Evolutionary conservation across 768 basidiomycete genomes (phyloP), one percentile per base, ranked within the genome.

Genomic region (Hysterangium stoloniferum): DNA sequence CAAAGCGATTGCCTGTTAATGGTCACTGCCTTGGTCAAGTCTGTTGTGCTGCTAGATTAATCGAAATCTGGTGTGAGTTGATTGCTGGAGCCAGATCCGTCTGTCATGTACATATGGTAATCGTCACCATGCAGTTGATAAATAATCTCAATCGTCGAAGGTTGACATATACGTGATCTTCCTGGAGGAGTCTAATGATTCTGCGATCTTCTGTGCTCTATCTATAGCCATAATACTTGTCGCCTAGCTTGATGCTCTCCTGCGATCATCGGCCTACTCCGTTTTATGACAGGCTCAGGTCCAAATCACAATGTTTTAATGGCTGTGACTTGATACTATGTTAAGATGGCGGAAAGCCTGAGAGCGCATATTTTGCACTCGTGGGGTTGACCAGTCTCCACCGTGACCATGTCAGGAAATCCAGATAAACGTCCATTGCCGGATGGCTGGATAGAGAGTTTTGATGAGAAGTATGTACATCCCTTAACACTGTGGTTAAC

Each of bases 391-490:
- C 37, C 41, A 25, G 6, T 19, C 4, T 27, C 41, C 9, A 22
- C 28, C 19, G 6, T 28, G 13, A 27, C 20, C 44, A 33, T 45
- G 31, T 19, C 44, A 33, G 29, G 17, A 11, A 45, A 45, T 27
- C 44, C 44, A 6, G 49, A 51, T 15, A 51, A 20, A 19, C 20
- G 38, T 27, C 49, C 49, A 28, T 35, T 51, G 31, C 49, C 49
- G 15, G 27, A 42, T 22, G 49, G 49, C 11, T 51, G 49, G 49
- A 29, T 41, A 35, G 38, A 51, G 24, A 25, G 33, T 13, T 51
- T 41, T 31, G 49, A 51, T 35, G 49, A 51, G 24, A 51, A 20
- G 49, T 51, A 24, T 12, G 49, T 33, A 8, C 13, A 24, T 37
- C 20, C n/a, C n/a, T 37, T 40, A 27, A 37, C 45, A 31, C 9